Base-by-base conservation (phyloP, 768 basidiomycete species). In the Ramaria sp. region DNA sequence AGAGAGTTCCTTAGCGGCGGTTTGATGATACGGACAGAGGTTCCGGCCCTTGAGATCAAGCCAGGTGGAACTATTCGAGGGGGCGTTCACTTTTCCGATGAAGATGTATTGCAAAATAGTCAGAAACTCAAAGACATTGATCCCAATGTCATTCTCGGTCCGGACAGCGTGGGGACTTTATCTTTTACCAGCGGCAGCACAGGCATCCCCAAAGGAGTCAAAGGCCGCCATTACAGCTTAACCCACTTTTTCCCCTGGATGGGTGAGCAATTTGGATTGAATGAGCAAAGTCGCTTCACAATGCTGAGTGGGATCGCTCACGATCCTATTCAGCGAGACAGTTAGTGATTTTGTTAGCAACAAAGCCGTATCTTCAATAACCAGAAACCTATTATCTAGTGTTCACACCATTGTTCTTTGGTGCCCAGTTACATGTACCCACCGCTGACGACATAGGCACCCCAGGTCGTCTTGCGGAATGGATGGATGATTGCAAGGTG, bases 241-340 rank as follows among this genome's bases (percentile, higher is more conserved):
- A 99, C 96, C 0, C 96, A 98, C 66, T 99, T 98, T 77, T 98
- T 98, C 79, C 94, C 94, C 1, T 99, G 96, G 96, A 98, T 99
- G 96, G 85, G 86, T 20, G 71, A 90, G 64, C 71, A 82, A 28
- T 99, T 98, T 65, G 82, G 78, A 1, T 69, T 99, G 47, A 71
- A 74, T 36, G 73, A 82, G 56, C 69, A 74, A 28, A 90, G 88
- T 58, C 89, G 82, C 67, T 99, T 96, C 64, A 98, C 96, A 0
- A 98, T 99, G 96, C 78, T 99, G 28, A 94, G 91, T 61, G 96
- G 96, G 18, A 99, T 99, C 52, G 96, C 96, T 12, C 96, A 99
- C 63, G 96, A 99, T 69, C 96, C 96, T 9, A 96, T 99, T 60
- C 96, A 99, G 65, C 81, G 96, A 61, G 96, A 99, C 64, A 99